Evolutionary conservation across 83 land plant genomes (phyloP), one percentile per base, ranked within the genome.

Genomic region (Picea mariana): DNA sequence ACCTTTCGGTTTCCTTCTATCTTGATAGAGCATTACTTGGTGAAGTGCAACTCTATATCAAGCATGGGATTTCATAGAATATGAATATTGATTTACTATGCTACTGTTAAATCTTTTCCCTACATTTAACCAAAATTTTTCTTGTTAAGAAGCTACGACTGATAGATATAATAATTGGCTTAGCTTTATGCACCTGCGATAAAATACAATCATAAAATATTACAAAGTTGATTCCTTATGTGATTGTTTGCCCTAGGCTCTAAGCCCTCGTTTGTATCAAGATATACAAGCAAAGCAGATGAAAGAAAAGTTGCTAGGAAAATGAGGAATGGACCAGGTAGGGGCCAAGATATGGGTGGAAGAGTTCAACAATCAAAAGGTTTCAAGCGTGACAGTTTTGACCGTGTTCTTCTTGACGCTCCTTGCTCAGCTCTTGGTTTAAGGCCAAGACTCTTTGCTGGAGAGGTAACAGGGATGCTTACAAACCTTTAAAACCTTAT

Each of bases 391-490:
- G 83, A 91, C 49, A 95, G 91, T 67, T 97, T 97, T 91, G 98
- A 97, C 77, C 83, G 95, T 7, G 95, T 97, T 67, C 91, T 97
- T 52, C 92, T 97, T 81, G 99, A 97, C 87, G 99, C 99, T 80
- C 99, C 99, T 76, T 97, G 99, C 80, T 97, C 99, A 71, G 99
- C 99, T 62, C 89, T 97, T 78, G 99, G 99, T 58, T 83, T 97
- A 81, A 84, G 99, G 73, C 99, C 99, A 80, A 90, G 99, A 27
- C 82, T 97, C 5, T 97, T 97, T 88, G 90, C 93, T 77, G 98
- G 90, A n/a, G 91, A 92, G 94, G 99, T 96, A 81, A 67, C 34
- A 20, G 42, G 82, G 69, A 7, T 58, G 1, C 59, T 52, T 55
- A 62, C 23, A 21, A 60, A 78, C 21, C 6, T 78, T 26, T 18